phyloP scores from a whole-genome alignment of 192 early-diverging fungal genomes.

The Mortierella antarctica region DNA sequence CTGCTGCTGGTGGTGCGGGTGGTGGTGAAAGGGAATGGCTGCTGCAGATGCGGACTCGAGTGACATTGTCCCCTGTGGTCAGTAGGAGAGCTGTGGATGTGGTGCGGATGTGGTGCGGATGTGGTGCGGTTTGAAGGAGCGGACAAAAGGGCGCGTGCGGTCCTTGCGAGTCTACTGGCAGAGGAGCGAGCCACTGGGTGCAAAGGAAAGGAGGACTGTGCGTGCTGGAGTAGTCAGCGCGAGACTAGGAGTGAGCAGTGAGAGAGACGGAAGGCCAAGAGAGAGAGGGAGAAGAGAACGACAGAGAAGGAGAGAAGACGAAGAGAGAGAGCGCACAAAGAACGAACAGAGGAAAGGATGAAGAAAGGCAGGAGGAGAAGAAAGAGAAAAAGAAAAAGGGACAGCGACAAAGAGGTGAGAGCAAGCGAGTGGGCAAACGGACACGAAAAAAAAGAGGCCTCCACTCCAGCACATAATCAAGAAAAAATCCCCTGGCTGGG shows the following conservation, averaged over 20 bases:
- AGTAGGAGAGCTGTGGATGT: background rate
- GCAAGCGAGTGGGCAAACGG: background rate
- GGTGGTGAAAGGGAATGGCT: background rate
- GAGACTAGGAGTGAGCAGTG: too few species aligned
- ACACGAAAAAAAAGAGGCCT: background rate
- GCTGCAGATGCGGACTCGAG: too few species aligned
- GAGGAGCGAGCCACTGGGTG: background rate
- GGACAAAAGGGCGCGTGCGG: too few species aligned
- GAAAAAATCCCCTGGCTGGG: too few species aligned
- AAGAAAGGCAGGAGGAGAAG: background rate
- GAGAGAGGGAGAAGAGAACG: background rate
- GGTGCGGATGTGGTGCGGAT: too few species aligned
- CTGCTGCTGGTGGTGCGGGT: slow-evolving; percentile 1
- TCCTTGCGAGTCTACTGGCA: too few species aligned
- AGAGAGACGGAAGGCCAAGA: background rate
- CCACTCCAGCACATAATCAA: too few species aligned
- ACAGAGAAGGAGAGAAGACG: background rate
- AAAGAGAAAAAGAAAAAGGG: background rate
- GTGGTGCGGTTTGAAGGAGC: too few species aligned
- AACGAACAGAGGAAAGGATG: background rate
- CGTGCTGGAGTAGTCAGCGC: too few species aligned
- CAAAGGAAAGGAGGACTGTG: background rate
- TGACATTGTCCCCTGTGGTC: background rate
- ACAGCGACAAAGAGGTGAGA: background rate
- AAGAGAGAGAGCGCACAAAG: background rate